Percentiles rank a stretch among this genome's conserved stretches.
These are phyloP conservation scores for Auricularia auricula-judae DNA, from an alignment of 768 basidiomycete species.

Conservation along the genomic window DNA sequence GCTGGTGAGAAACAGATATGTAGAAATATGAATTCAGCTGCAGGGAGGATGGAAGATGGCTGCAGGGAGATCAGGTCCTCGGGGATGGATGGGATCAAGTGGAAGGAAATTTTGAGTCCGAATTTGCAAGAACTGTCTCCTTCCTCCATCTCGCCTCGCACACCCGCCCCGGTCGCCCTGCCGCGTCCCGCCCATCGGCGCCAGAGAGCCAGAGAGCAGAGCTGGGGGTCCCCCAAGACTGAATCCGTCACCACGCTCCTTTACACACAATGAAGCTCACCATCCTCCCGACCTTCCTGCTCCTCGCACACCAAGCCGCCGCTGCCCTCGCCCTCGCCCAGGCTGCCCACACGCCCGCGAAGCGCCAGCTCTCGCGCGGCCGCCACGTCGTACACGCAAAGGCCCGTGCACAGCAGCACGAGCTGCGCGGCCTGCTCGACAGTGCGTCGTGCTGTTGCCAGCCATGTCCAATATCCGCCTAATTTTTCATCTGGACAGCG, in stretches of 20 bases:
- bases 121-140: too few relatives aligned
- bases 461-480: background rate
- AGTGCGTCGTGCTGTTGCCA: background rate
- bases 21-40: too few relatives aligned
- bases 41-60: too few relatives aligned
- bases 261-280: background rate
- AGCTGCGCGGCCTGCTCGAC: background rate
- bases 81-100: too few relatives aligned
- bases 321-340: background rate
- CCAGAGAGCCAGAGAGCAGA: too few relatives aligned
- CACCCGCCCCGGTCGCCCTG: too few relatives aligned
- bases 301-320: background rate
- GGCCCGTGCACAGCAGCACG: background rate
- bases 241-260: background rate
- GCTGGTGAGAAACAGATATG: too few relatives aligned
- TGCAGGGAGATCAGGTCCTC: too few relatives aligned
- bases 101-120: too few relatives aligned
- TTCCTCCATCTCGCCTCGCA: too few relatives aligned
- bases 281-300: background rate
- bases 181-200: too few relatives aligned
- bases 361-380: background rate
- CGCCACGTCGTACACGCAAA: background rate
- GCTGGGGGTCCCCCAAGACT: too few relatives aligned
- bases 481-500: background rate
- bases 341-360: background rate